Conservation (phyloP, 768 basidiomycete genomes). For the Suillus lakei region DNA sequence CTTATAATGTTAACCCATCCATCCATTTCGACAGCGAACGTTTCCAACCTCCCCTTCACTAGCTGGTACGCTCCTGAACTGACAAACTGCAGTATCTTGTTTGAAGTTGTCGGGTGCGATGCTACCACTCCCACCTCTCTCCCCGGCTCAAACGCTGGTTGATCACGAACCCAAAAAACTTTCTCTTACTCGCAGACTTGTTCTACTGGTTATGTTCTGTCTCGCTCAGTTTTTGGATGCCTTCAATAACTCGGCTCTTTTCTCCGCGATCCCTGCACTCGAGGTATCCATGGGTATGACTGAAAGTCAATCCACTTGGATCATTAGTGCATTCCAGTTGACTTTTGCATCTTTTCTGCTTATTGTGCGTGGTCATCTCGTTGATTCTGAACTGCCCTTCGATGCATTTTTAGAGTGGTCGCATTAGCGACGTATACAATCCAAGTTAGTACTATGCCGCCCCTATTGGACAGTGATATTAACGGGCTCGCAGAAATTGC, state of each 20-base stretch:
- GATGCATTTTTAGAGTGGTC: slow-evolving; percentile 36
- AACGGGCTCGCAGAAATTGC: slow-evolving; percentile 35
- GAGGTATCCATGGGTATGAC: slow-evolving; percentile 23
- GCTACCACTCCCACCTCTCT: slow-evolving; percentile 7
- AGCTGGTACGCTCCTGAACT: not conserved
- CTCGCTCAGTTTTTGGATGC: slow-evolving; percentile 48
- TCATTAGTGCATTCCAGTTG: slow-evolving; percentile 46
- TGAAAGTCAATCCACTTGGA: slow-evolving; percentile 40
- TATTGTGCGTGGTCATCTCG: slow-evolving; percentile 29
- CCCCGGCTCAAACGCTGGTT: slow-evolving; percentile 4
- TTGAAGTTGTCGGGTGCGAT: slow-evolving; percentile 14
- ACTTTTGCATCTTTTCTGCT: slow-evolving; percentile 50
- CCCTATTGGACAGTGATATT: not conserved
- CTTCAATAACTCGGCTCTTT: slow-evolving; percentile 47
- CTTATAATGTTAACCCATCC: slow-evolving; percentile 4
- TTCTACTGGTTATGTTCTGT: slow-evolving; percentile 43
- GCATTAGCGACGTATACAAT: slow-evolving; percentile 44
- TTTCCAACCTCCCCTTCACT: not conserved
- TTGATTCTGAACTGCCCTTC: not conserved
- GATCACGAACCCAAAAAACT: slow-evolving; percentile 15
- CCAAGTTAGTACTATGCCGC: slow-evolving; percentile 36
- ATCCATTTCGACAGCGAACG: not conserved
- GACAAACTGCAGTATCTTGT: not conserved
- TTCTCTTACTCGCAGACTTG: slow-evolving; percentile 29
- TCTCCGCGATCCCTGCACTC: slow-evolving; percentile 44